Conservation (phyloP, 306 rosid species). For the Trifolium repens region DNA sequence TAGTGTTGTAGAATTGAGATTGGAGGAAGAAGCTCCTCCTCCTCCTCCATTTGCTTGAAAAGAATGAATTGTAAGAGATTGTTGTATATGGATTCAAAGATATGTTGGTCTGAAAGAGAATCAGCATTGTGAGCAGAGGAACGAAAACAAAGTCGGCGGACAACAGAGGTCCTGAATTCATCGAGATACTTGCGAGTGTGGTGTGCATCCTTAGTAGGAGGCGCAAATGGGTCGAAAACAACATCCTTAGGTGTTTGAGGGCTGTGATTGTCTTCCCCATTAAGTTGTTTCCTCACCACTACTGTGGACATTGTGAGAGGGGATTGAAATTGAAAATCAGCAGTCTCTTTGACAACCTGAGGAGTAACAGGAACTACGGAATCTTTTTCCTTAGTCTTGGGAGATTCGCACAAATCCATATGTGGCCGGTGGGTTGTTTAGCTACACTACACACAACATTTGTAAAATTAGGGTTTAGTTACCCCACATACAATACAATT, state of each 20-base stretch:
- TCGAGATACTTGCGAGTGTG: not conserved
- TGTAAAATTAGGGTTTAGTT: not conserved
- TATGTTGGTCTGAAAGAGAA: conserved; percentile 62
- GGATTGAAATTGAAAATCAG: conserved; percentile 52
- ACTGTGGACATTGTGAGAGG: conserved; percentile 45
- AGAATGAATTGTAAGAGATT: conserved; percentile 67
- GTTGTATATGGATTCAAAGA: conserved; percentile 60
- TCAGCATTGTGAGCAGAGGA: conserved; percentile 15
- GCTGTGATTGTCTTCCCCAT: conserved; percentile 34
- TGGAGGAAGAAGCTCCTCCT: conserved; percentile 33
- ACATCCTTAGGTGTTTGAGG: conserved; percentile 73
- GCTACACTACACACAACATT: not conserved
- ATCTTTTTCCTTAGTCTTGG: not conserved
- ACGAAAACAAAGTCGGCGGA: conserved; percentile 65
- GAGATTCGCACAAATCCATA: not conserved
- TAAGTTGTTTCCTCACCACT: conserved; percentile 48
- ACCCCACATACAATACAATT: not conserved
- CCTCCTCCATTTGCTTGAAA: conserved; percentile 55
- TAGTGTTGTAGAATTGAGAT: conserved; percentile 14
- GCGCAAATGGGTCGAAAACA: conserved; percentile 75
- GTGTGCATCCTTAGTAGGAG: not conserved
- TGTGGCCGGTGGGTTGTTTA: too few species aligned
- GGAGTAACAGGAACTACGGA: conserved; percentile 73
- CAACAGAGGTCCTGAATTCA: conserved; percentile 44
- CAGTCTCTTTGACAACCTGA: conserved; percentile 58